A percentile compares a stretch with the other conserved stretches of the same genome.
Conservation (phyloP, 2,329 filamentous ascomycete species). For the Talaromyces albobiverticillius region DNA sequence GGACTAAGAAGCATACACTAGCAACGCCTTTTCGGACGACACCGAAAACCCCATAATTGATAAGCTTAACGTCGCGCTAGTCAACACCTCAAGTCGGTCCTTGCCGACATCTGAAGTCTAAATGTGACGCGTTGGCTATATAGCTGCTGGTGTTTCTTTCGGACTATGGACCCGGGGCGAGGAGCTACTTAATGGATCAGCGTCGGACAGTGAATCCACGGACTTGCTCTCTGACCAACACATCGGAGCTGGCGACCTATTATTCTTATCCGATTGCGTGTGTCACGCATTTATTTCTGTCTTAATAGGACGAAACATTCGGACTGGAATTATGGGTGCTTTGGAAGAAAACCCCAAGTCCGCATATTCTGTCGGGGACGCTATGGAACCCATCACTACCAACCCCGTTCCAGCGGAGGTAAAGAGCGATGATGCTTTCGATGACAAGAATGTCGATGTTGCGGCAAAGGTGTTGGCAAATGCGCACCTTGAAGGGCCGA, state of each 20-base stretch:
- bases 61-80: neutral
- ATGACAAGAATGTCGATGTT: constrained; percentile 1
- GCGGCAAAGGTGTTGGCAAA: constrained; percentile 1
- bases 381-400: neutral
- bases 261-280: neutral
- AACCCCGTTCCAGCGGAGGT: neutral
- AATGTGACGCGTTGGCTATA: neutral
- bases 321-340: neutral
- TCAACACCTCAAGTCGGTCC: neutral
- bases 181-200: neutral
- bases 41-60: neutral
- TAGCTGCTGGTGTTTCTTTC: neutral
- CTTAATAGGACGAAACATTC: neutral
- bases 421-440: neutral
- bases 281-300: neutral
- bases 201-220: neutral
- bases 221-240: neutral
- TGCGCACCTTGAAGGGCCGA: neutral
- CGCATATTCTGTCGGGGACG: neutral
- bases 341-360: neutral
- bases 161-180: neutral
- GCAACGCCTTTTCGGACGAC: neutral
- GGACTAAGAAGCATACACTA: too few species aligned
- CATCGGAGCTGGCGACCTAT: neutral
- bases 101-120: neutral